Evolutionary conservation across 306 rosid species (phyloP), one percentile per base, ranked within the genome.

Genomic region (Fragaria iinumae): DNA sequence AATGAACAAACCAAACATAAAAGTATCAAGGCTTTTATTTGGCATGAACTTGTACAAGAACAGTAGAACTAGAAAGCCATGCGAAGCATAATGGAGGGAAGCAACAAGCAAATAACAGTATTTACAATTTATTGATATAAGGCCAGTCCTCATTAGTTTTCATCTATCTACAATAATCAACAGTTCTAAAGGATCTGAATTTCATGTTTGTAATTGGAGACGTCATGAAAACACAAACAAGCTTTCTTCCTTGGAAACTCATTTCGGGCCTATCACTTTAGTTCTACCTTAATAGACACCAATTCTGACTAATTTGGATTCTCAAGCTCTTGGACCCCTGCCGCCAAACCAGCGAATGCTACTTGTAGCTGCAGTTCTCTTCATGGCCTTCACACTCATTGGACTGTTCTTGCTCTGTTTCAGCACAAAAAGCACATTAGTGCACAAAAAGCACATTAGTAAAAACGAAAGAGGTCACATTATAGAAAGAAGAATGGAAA

Each of bases 381-480:
- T 85, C 78, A 94, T 73, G 14, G 92, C 86, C 56, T 80, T 78
- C 1, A 91, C 76, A 71, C 95, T 90, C 39, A 89, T 76, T 4
- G 91, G 90, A 14, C 83, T 90, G 64, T 23, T 72, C 50, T 76
- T 78, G 75, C 88, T 88, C 97, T 91, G 91, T 84, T 76, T 29
- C 80, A 85, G 20, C n/a, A 38, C 44, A 75, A 18, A 1, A n/a
- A 6, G 38, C 20, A 60, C 7, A n/a, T 36, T 14, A 74, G 63
- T 6, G 20, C 27, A 38, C 43, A 75, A 18, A 1, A n/a, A 6
- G 32, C n/a, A 60, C 8, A n/a, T 27, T 14, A 74, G 63, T 6
- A 56, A 34, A 50, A 27, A 29, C 9, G 63, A 25, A 4, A 65
- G 41, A 50, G 65, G 20, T 21, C 74, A 63, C 43, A 12, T 0